phyloP scores from a whole-genome alignment of 2,329 filamentous ascomycete genomes.

The Xylariaceae sp. region DNA sequence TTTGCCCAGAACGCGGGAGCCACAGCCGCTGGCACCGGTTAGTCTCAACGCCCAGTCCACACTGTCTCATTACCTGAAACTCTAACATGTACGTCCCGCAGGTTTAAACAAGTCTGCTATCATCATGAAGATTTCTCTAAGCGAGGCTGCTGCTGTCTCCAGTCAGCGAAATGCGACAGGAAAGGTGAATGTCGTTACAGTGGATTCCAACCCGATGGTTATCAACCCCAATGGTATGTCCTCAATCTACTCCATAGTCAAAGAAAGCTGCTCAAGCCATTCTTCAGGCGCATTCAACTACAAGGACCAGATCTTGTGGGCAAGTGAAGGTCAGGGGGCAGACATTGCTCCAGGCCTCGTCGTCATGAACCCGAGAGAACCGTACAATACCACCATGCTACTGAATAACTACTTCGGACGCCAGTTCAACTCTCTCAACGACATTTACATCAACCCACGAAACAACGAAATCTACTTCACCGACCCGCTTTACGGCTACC shows the following conservation, averaged over 20 bases:
- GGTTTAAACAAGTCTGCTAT: constrained; percentile 46
- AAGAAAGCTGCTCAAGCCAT: constrained; percentile 1
- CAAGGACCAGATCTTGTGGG: constrained; percentile 43
- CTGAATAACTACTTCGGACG: constrained; percentile 57
- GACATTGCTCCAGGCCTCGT: constrained; percentile 35
- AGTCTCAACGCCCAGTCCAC: not conserved
- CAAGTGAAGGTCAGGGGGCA: constrained; percentile 46
- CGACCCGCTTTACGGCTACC: constrained; percentile 53
- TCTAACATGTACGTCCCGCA: too few species aligned
- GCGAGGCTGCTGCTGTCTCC: constrained; percentile 37
- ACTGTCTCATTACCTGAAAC: too few species aligned
- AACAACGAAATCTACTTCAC: constrained; percentile 63
- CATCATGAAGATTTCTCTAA: constrained; percentile 45
- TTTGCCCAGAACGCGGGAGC: constrained; percentile 50
- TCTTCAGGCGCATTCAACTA: constrained; percentile 45
- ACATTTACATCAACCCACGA: constrained; percentile 47
- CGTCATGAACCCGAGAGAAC: constrained; percentile 39
- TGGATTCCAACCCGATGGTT: constrained; percentile 38
- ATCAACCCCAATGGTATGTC: constrained; percentile 46
- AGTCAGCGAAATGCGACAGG: constrained; percentile 33
- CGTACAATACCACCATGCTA: constrained; percentile 50
- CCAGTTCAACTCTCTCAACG: constrained; percentile 58
- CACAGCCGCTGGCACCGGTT: constrained; percentile 38
- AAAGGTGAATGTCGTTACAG: constrained; percentile 36
- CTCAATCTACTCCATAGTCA: not conserved